Conservation (phyloP, 1,139 yeast genomes). For the Protomyces gravidus region DNA sequence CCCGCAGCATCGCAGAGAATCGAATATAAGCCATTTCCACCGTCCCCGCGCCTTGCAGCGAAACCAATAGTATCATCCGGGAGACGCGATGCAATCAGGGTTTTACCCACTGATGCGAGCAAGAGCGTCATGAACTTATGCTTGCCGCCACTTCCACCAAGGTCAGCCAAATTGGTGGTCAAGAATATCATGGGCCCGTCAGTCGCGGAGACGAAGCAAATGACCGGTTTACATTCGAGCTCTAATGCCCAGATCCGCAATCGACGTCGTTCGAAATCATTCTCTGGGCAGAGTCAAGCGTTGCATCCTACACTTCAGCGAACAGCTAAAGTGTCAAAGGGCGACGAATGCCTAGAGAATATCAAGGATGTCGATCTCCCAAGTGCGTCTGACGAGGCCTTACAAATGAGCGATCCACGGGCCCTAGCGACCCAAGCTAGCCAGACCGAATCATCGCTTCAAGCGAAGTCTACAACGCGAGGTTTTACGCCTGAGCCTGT, state of each 20-base stretch:
- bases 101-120: neutral
- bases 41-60: too few relatives aligned
- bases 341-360: neutral
- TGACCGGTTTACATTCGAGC: neutral
- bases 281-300: neutral
- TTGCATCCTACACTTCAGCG: neutral
- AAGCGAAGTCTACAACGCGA: neutral
- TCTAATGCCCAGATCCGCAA: neutral
- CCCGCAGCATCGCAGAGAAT: neutral
- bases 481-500: neutral
- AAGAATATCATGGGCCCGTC: neutral
- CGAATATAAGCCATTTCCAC: neutral
- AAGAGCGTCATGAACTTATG: neutral
- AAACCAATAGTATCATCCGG: neutral
- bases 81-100: neutral
- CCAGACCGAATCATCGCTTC: neutral
- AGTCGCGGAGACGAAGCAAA: neutral
- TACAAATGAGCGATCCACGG: too few relatives aligned
- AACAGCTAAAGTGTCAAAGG: neutral
- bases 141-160: neutral
- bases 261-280: neutral
- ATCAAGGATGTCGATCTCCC: neutral
- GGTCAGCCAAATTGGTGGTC: neutral
- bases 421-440: neutral
- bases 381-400: too few relatives aligned